These are phyloP conservation scores for Xylaria sp. DNA, from an alignment of 2,329 filamentous ascomycete species.

Conservation along the genomic window DNA sequence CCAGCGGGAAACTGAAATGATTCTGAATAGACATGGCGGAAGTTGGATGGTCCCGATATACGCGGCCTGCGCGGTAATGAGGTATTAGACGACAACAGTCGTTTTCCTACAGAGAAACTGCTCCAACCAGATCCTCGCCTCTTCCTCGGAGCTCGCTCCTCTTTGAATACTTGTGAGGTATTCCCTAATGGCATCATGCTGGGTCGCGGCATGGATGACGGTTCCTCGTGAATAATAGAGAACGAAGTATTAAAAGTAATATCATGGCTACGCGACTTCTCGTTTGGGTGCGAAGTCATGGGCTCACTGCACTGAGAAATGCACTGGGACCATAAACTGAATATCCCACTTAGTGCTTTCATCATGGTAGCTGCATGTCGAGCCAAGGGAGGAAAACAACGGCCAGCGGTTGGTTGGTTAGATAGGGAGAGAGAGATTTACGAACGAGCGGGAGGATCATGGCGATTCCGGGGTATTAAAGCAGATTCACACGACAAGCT, in stretches of 20 bases:
- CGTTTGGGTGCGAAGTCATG: conserved; percentile 53
- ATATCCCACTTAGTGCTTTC: conserved; percentile 57
- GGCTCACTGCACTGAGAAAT: conserved; percentile 60
- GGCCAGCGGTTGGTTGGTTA: conserved; percentile 50
- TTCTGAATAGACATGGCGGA: conserved; percentile 65
- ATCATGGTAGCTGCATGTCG: conserved; percentile 52
- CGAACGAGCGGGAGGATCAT: conserved; percentile 37
- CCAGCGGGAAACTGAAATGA: conserved; percentile 47
- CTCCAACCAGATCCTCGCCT: conserved; percentile 55
- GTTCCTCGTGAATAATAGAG: conserved; percentile 54
- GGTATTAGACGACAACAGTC: conserved; percentile 56
- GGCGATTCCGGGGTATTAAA: conserved; percentile 43
- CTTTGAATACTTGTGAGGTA: conserved; percentile 45
- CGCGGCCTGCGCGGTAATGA: conserved; percentile 61
- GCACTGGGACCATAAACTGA: conserved; percentile 61
- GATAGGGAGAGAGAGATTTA: conserved; percentile 38
- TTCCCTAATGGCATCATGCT: conserved; percentile 44
- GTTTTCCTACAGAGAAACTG: conserved; percentile 60
- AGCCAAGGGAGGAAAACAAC: conserved; percentile 41
- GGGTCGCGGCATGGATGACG: conserved; percentile 52
- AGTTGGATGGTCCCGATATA: conserved; percentile 70
- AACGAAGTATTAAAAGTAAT: conserved; percentile 52
- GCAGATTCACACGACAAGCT: conserved; percentile 48
- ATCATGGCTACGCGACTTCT: conserved; percentile 54
- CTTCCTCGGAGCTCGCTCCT: conserved; percentile 52